These are phyloP conservation scores for Casuarina cunninghamiana DNA, from an alignment of 306 rosid genomes.

Conservation along the genomic window DNA sequence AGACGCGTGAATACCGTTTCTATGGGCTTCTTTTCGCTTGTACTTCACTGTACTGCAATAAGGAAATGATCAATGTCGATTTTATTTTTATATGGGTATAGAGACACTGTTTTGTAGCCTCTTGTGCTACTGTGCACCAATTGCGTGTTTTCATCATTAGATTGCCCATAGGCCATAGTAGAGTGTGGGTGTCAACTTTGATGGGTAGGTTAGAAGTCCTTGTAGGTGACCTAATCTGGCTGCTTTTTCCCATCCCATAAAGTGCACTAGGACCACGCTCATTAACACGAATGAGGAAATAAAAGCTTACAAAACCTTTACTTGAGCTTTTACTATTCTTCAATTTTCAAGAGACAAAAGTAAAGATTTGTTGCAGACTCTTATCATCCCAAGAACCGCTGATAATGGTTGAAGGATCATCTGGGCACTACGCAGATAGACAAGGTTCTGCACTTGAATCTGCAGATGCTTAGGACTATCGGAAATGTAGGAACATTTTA, in stretches of 20 bases:
- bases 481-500: background rate
- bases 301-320: background rate
- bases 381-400: background rate
- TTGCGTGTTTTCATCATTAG: background rate
- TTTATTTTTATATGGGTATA: background rate
- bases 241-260: background rate
- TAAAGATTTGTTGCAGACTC: background rate
- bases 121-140: background rate
- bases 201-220: background rate
- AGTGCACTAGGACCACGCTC: background rate
- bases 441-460: no score
- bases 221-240: conserved; percentile 16
- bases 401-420: background rate
- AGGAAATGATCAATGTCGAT: background rate
- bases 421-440: no score
- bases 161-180: background rate
- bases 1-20: conserved; percentile 24
- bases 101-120: background rate
- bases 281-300: background rate
- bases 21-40: conserved; percentile 33
- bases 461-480: no score
- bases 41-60: background rate
- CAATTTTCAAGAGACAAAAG: background rate
- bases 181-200: background rate
- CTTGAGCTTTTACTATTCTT: background rate